These are phyloP conservation scores for Rhododendron henanense DNA, from an alignment of 148 eudicot genomes.

Conservation along the genomic window DNA sequence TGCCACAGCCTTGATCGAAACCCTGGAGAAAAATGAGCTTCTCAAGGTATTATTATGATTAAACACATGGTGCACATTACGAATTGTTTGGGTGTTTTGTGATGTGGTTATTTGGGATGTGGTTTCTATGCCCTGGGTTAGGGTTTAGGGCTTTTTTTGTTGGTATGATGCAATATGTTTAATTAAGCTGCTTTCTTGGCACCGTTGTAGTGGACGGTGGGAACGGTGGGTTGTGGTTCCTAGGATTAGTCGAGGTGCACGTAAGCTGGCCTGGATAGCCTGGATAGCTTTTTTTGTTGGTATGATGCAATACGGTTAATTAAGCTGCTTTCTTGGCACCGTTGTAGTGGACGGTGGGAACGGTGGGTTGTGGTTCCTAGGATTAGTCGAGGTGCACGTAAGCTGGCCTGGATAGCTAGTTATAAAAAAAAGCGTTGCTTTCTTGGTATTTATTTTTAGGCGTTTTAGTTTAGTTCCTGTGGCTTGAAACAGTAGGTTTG, in stretches of 20 bases:
- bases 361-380: too few species aligned
- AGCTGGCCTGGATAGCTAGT: too few species aligned
- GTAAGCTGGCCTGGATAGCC: too few species aligned
- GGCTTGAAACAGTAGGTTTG: not conserved
- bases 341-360: too few species aligned
- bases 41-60: constrained; percentile 54
- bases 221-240: too few species aligned
- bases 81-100: not conserved
- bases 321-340: not conserved
- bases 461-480: not conserved
- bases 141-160: constrained; percentile 10
- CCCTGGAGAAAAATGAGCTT: constrained; percentile 74
- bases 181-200: not conserved
- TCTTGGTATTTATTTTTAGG: not conserved
- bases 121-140: not conserved
- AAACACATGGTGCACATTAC: not conserved
- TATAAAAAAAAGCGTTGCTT: not conserved
- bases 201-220: too few species aligned
- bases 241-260: too few species aligned
- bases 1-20: constrained; percentile 59
- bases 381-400: too few species aligned
- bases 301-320: not conserved
- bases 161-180: not conserved
- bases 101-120: not conserved
- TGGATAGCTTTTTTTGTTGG: too few species aligned